Percentiles rank a stretch among this genome's conserved stretches.
These are phyloP conservation scores for Alternaria solani DNA, from an alignment of 2,329 filamentous ascomycete genomes.

Conservation along the genomic window DNA sequence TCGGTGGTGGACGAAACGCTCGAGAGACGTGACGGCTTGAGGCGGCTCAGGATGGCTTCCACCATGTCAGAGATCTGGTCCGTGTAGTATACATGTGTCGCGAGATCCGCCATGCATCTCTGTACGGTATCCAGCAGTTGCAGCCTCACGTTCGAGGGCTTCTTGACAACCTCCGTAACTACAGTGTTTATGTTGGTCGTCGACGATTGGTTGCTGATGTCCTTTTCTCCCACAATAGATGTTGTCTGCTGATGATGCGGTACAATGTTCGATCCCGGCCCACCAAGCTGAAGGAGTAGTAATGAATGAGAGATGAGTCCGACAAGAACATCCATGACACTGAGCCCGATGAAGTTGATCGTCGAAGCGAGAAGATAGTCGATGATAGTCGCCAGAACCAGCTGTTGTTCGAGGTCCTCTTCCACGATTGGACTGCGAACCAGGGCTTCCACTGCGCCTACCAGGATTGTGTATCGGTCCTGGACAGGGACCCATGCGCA, in stretches of 20 bases:
- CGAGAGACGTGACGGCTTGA: constrained; percentile 70
- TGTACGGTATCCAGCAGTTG: constrained; percentile 76
- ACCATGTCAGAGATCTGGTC: constrained; percentile 98
- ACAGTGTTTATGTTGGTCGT: constrained; percentile 35
- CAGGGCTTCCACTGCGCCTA: constrained; percentile 81
- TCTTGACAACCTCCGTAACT: constrained; percentile 53
- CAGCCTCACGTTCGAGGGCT: constrained; percentile 63
- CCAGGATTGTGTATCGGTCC: constrained; percentile 88
- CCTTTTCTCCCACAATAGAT: constrained; percentile 36
- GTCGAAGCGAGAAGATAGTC: constrained; percentile 84
- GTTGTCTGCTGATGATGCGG: constrained; percentile 51
- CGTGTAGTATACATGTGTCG: constrained; percentile 95
- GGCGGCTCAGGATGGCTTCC: constrained; percentile 75
- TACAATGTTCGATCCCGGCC: constrained; percentile 50
- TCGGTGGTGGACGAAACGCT: constrained; percentile 56
- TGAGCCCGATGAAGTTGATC: constrained; percentile 92
- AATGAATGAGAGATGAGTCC: constrained; percentile 86
- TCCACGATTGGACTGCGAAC: constrained; percentile 73
- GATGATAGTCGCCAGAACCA: constrained; percentile 79
- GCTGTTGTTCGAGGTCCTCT: constrained; percentile 74
- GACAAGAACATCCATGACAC: constrained; percentile 92
- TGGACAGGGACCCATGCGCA: constrained; percentile 92
- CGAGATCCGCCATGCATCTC: constrained; percentile 85
- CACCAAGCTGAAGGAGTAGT: constrained; percentile 72
- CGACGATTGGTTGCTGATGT: constrained; percentile 22